Base-by-base conservation (phyloP, 2,329 filamentous ascomycete species). In the Sphaerostilbella broomeana region DNA sequence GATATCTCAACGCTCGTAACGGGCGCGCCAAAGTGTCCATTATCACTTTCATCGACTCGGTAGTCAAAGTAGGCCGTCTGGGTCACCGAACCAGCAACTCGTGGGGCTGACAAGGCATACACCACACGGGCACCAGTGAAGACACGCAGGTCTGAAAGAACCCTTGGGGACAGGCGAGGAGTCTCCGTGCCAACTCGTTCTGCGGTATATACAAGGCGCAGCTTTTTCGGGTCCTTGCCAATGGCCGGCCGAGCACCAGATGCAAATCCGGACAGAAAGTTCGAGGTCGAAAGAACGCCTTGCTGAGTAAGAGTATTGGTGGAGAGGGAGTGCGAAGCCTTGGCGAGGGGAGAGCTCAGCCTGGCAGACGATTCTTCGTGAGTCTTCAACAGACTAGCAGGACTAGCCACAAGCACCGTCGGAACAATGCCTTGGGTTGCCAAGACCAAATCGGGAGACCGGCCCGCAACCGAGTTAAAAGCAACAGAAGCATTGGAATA, bases 41-140 rank as follows among this genome's bases (percentile, higher is more conserved):
- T 47, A 36, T 47, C 50, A 29, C 61, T 57, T 27, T 59, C 61
- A 25, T 62, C 65, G 46, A 73, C 70, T 49, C 90, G 72, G 60
- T 97, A 97, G 58, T 97, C 90, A 56, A 86, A 94, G 26, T 89
- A 73, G 45, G 86, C 81, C 6, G 86, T 94, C 64, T 97, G 90
- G 1, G 83, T 70, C n/a, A 94, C 77, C 1, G 89, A 83, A 25
- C 92, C 92, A 2, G 89, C 90, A n/a, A 97, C 85, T 45, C 78
- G 77, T 17, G 86, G 70, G 1, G 84, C 80, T 13, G 87, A 84
- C 39, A 98, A 70, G 3, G 88, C 89, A 60, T 97, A 95, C 35
- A 94, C 72, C 41, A 95, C 71, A 36, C 87, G 78, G 2, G 87
- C 82, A 19, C 83, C 77, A 2, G 84, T 86, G 60, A 88, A 86